Base-by-base conservation (phyloP, 305 asterid genomes). In the Solanum hybrid region DNA sequence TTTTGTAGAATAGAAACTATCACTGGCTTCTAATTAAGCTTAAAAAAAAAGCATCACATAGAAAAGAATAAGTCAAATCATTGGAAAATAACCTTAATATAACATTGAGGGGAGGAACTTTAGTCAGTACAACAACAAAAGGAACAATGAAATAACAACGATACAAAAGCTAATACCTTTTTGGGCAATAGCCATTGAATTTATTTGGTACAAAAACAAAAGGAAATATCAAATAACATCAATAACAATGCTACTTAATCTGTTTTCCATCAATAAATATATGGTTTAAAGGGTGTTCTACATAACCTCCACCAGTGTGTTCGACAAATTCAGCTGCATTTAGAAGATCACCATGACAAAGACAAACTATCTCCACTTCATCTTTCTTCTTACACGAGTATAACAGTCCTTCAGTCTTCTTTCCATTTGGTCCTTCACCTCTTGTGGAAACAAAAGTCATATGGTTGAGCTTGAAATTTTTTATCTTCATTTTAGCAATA, bases 381-480 rank as follows among this genome's bases (percentile, higher is more conserved):
- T 60, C 60, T 12, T 22, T 27, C 31, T 22, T 56, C 10, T 22
- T 36, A 32, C 17, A 60, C 2, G 22, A 7, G 7, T 88, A 31
- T 4, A 79, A 72, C 1, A 60, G n/a, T 6, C 90, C 90, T 10
- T 35, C 32, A 12, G 19, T 10, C 19, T 32, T 79, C 37, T 51
- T 80, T 22, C 87, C 78, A 14, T 80, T 79, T 12, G 71, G 71
- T 77, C 37, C 31, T 2, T 35, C 32, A 2, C n/a, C 64, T 88
- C 34, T 56, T 2, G 80, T 79, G 7, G 12, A 60, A 24, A 88
- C 90, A 60, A 34, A 24, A n/a, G 80, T 69, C 90, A 40, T 40
- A 40, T 91, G 91, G 7, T 85, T 88, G 7, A 80, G 77, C 92
- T 78, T 81, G 34, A 87, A 27, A 14, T 82, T 86, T 89, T 29